These are phyloP conservation scores for Gossypium ekmanianum DNA, from an alignment of 345 rosid species.

Conservation along the genomic window DNA sequence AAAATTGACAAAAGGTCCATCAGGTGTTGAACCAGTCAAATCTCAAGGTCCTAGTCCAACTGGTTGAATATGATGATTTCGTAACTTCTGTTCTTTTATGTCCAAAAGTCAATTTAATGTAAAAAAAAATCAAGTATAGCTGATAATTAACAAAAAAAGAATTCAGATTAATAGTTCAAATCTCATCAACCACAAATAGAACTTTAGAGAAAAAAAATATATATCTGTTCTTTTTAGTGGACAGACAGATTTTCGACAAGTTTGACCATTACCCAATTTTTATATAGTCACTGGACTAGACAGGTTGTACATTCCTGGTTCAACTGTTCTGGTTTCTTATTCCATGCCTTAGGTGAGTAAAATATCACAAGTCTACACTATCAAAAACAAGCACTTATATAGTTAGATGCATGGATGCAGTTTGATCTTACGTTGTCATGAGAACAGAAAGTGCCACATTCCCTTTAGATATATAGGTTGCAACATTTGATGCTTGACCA, in stretches of 20 bases:
- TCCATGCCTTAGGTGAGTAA: background rate
- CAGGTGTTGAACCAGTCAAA: no score
- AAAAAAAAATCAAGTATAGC: no score
- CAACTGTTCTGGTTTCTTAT: background rate
- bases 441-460: slow-evolving; percentile 96
- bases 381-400: background rate
- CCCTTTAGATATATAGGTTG: slow-evolving; percentile 93
- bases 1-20: no score
- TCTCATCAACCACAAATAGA: background rate
- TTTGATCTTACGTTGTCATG: slow-evolving; percentile 78
- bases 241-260: background rate
- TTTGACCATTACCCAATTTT: background rate
- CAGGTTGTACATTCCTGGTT: background rate
- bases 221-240: background rate
- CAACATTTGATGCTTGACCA: slow-evolving; percentile 96
- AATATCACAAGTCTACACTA: background rate
- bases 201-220: background rate
- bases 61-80: no score
- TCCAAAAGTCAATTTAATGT: no score
- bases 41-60: no score
- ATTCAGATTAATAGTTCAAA: background rate
- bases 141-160: background rate
- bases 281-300: background rate
- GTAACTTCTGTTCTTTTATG: no score
- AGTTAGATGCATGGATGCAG: background rate